Base-by-base conservation (phyloP, 208 protist species). In the Angomonas deanei region DNA sequence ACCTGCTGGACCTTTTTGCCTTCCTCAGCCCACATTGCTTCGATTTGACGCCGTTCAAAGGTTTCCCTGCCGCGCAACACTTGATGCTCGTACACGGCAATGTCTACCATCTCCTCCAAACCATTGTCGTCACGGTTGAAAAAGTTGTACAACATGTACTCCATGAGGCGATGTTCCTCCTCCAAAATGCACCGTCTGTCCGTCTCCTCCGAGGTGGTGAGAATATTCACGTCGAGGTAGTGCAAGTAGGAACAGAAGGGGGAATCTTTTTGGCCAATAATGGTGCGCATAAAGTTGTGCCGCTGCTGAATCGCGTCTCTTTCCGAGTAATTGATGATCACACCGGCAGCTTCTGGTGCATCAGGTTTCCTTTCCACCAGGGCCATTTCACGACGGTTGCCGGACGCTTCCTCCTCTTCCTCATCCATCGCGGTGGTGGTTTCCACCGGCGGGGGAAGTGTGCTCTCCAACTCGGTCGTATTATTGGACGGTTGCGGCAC, bases 241-340 rank as follows among this genome's bases (percentile, higher is more conserved):
- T 66, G 24, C 19, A 82, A 23, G 50, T 78, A 77, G 1, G 72
- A 72, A 47, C 72, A 78, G 47, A 79, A 79, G 3, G 79, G 79
- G 2, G 79, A 85, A 61, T 85, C 79, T 13, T 42, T 38, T 33
- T 62, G 61, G 15, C 64, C 72, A 55, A 70, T 60, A 54, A 63
- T 68, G n/a, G 60, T 62, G 1, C 59, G 52, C n/a, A 50, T 50
- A 61, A 68, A 38, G 17, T 68, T 56, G 15, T 56, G 70, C 64
- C 66, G 70, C 26, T 23, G 17, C 19, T 50, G 42, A 50, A 50
- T 50, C 5, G 42, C 8, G 5, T 50, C 8, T 26, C 13, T 26
- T 10, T 50, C 17, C 42, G 13, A 10, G 15, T 50, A n/a, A 23
- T 8, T 10, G 4, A 26, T 13, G 5, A 50, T 10, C 4, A 19